Percentiles rank a stretch among this genome's conserved stretches.
These are phyloP conservation scores for Flaveria trinervia DNA, from an alignment of 129 eudicot genomes.

Conservation along the genomic window DNA sequence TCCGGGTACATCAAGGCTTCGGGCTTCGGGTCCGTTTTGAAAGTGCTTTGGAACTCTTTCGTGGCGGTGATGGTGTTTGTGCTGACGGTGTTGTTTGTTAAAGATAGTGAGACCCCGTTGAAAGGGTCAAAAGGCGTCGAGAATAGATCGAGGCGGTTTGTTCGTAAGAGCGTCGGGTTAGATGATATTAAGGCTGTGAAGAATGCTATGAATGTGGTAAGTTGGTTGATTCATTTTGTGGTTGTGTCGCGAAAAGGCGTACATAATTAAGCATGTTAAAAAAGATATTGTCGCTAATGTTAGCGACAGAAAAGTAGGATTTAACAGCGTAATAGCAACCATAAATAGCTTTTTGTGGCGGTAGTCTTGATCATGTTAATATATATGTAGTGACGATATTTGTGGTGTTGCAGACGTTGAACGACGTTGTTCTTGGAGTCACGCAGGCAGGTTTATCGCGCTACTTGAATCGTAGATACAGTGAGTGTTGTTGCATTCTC, in stretches of 20 bases:
- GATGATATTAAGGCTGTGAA: slow-evolving; percentile 49
- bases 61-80: slow-evolving; percentile 36
- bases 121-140: slow-evolving; percentile 41
- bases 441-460: slow-evolving; percentile 53
- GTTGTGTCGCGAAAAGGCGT: not conserved
- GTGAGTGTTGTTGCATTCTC: slow-evolving; percentile 27
- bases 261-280: not conserved
- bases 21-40: slow-evolving; percentile 31
- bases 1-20: slow-evolving; percentile 31
- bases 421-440: slow-evolving; percentile 55
- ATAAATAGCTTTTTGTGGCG: not conserved
- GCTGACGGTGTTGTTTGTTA: slow-evolving; percentile 44
- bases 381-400: not conserved
- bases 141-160: slow-evolving; percentile 44
- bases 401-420: slow-evolving; percentile 38
- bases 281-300: not conserved
- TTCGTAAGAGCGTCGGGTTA: slow-evolving; percentile 38
- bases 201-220: slow-evolving; percentile 50
- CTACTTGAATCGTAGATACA: slow-evolving; percentile 46
- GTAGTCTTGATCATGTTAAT: not conserved
- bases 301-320: too few species aligned
- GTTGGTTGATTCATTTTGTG: not conserved
- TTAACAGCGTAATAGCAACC: too few species aligned
- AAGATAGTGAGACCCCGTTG: slow-evolving; percentile 47
- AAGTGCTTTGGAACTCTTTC: slow-evolving; percentile 44